A percentile compares a stretch with the other conserved stretches of the same genome.
Conservation (phyloP, 2,329 filamentous ascomycete genomes). For the Macrophomina phaseolina region DNA sequence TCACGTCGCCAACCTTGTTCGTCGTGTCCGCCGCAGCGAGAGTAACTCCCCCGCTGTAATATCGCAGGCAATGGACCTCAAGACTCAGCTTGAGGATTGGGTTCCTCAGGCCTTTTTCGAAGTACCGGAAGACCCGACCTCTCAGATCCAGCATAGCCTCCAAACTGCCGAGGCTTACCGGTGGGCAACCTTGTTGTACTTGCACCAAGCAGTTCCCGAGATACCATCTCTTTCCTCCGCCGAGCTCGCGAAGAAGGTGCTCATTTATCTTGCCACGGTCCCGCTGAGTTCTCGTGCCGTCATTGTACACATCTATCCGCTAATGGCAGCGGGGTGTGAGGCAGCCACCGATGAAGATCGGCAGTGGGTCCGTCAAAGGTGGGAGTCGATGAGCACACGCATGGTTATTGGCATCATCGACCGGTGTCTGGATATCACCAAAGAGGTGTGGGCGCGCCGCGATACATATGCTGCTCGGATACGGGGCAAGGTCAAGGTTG, state of each 20-base stretch:
- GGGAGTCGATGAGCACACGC: slow-evolving; percentile 64
- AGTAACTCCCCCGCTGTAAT: slow-evolving; percentile 67
- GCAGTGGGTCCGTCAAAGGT: slow-evolving; percentile 68
- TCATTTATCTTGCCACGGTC: slow-evolving; percentile 67
- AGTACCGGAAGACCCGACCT: slow-evolving; percentile 67
- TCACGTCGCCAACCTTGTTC: slow-evolving; percentile 68
- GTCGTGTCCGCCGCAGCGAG: slow-evolving; percentile 61
- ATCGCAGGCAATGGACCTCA: slow-evolving; percentile 66
- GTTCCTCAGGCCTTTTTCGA: slow-evolving; percentile 63
- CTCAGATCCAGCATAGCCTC: slow-evolving; percentile 66
- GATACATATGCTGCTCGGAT: slow-evolving; percentile 57
- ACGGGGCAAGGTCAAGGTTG: slow-evolving; percentile 20
- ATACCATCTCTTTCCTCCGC: slow-evolving; percentile 64
- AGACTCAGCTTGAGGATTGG: slow-evolving; percentile 66
- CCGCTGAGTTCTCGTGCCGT: slow-evolving; percentile 66
- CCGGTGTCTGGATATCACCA: slow-evolving; percentile 67
- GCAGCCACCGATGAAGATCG: slow-evolving; percentile 64
- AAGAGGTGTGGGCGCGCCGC: slow-evolving; percentile 69
- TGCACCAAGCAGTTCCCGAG: slow-evolving; percentile 72
- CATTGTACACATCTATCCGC: slow-evolving; percentile 73
- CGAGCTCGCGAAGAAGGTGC: slow-evolving; percentile 65
- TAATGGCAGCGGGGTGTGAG: slow-evolving; percentile 71
- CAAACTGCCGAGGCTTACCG: slow-evolving; percentile 72
- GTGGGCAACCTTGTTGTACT: slow-evolving; percentile 68
- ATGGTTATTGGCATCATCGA: slow-evolving; percentile 73